Percentiles rank a stretch among this genome's conserved stretches.
Conservation (phyloP, 2,329 filamentous ascomycete species). For the Fusarium sacchari region DNA sequence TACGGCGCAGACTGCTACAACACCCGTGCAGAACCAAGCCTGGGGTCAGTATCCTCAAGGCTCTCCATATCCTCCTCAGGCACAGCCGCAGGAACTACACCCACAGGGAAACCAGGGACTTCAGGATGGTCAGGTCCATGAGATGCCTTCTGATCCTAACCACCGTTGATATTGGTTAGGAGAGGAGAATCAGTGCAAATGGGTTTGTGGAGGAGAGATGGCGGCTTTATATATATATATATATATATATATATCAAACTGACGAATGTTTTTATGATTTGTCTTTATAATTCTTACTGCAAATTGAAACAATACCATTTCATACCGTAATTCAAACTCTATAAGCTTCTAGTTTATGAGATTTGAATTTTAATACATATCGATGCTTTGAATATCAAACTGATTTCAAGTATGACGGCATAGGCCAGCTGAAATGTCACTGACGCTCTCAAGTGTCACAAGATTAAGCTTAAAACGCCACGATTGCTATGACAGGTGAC, state of each 20-base stretch:
- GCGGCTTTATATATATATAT: background rate
- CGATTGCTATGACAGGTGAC: background rate
- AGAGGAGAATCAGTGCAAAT: too few relatives aligned
- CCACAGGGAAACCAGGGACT: background rate
- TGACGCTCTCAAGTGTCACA: background rate
- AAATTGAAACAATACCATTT: background rate
- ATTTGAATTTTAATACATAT: background rate
- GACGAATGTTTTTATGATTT: background rate
- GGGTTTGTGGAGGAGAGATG: background rate
- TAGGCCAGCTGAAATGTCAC: too few relatives aligned
- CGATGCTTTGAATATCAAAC: background rate
- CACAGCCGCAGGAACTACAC: background rate
- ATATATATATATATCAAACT: background rate
- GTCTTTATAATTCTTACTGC: background rate
- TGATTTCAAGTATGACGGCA: background rate
- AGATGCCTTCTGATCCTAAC: background rate
- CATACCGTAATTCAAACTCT: fast-evolving
- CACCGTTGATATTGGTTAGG: background rate
- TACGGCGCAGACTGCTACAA: background rate
- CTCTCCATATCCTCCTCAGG: background rate
- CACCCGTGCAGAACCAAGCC: constrained; percentile 9
- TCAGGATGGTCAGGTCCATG: background rate
- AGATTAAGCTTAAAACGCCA: background rate
- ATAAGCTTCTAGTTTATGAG: fast-evolving
- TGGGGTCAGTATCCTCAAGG: constrained; percentile 11